Percentiles rank a stretch among this genome's conserved stretches.
These are phyloP conservation scores for Rhododendron kiyosumense DNA, from an alignment of 148 eudicot species.

Conservation along the genomic window DNA sequence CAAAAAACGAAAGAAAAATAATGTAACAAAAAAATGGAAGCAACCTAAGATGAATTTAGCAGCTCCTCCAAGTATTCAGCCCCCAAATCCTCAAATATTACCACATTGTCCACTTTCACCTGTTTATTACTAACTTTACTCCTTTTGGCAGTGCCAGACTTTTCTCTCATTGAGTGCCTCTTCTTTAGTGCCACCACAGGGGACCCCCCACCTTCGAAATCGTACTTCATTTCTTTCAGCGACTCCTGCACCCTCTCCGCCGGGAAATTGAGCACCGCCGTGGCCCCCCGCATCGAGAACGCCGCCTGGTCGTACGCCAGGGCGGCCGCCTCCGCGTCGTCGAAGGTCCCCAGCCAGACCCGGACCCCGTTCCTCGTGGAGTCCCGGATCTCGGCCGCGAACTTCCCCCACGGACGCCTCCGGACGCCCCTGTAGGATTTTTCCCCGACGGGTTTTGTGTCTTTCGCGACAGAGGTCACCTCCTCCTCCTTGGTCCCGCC, in stretches of 20 bases:
- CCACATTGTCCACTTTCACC: conserved; percentile 3
- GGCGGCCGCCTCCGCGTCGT: conserved; percentile 19
- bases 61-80: conserved; percentile 52
- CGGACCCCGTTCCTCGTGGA: conserved; percentile 19
- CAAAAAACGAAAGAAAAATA: not conserved
- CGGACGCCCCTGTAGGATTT: conserved; percentile 18
- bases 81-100: conserved; percentile 66
- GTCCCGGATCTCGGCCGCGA: conserved; percentile 21
- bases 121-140: conserved; percentile 1
- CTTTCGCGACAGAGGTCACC: not conserved
- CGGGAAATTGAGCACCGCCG: conserved; percentile 24
- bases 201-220: conserved; percentile 24
- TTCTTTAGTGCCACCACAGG: conserved; percentile 53
- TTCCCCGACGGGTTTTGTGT: not conserved
- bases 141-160: not conserved
- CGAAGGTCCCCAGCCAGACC: conserved; percentile 25
- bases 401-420: conserved; percentile 21
- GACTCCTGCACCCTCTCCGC: conserved; percentile 18
- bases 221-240: conserved; percentile 14
- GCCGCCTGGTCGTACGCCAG: conserved; percentile 28
- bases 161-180: conserved; percentile 41
- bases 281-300: conserved; percentile 13
- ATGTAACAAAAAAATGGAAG: not conserved
- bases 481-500: conserved; percentile 3
- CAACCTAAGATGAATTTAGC: conserved; percentile 8